Base-by-base conservation (phyloP, 176 grass and related monocot species). In the Musa acuminata region DNA sequence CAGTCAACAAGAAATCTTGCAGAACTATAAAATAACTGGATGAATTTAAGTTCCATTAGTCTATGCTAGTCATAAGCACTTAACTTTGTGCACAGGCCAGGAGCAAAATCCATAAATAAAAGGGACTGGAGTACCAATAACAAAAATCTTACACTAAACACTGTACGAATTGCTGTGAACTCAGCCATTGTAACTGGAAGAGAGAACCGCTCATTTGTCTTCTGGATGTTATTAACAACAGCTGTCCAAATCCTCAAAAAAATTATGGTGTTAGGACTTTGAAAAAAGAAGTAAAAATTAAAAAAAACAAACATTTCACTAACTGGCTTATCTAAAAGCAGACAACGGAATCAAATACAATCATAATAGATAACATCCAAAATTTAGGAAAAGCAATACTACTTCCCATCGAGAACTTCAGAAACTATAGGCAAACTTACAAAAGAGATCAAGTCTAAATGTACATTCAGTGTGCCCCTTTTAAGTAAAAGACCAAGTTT, bases 181-280 rank as follows among this genome's bases (percentile, higher is more conserved):
- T 99, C 95, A 69, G 88, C 95, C 84, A 82, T 99, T 35, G 90
- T 85, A 84, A 99, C 43, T 75, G 90, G 75, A 17, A 99, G 51
- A 67, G 82, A 85, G 78, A 99, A 73, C 7, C 88, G 88, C n/a
- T 94, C 95, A 20, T 77, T 87, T 80, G 82, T 89, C 78, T 87
- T 91, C 65, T 85, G 78, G 62, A 81, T 0, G 20, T 78, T 89
- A 71, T 94, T 89, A 66, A 82, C 27, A 87, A 99, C 88, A 53
- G 49, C 95, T 98, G 87, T 64, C 68, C 74, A 87, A 20, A 83
- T 69, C 19, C 77, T 27, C 29, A 78, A 52, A 19, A 53, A 72
- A 73, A 69, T 11, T 57, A 27, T 50, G 22, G 20, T 2, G 57
- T 62, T 17, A 21, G 17, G 57, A 62, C 20, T 62, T 19, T 62